Evolutionary conservation across 805 yeast genomes (phyloP).

Genomic region (Kluyveromyces siamensis): DNA sequence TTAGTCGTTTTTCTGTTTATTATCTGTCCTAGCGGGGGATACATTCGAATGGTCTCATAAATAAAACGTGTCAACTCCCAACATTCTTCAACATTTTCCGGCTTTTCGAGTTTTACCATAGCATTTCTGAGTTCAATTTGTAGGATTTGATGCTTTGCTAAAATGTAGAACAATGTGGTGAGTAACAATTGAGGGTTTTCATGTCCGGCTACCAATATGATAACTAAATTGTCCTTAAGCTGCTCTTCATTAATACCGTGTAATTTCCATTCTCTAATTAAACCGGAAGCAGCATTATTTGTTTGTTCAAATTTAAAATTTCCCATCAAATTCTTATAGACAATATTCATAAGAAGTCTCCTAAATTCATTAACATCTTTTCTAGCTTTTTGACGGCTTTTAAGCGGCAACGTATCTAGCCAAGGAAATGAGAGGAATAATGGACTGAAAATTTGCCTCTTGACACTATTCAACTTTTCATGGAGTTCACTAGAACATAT

Average conservation of each 20-base stretch:
- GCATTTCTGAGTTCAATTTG: conserved; percentile 27
- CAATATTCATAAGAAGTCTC: conserved; percentile 26
- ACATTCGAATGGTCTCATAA: conserved; percentile 40
- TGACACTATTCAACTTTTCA: conserved; percentile 34
- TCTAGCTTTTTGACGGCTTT: conserved; percentile 37
- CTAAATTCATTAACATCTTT: conserved; percentile 36
- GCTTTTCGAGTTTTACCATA: conserved; percentile 7
- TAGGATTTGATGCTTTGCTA: conserved; percentile 33
- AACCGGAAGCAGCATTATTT: conserved; percentile 33
- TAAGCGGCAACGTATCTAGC: conserved; percentile 41
- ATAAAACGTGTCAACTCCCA: conserved; percentile 23
- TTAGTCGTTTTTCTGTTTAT: conserved; percentile 40
- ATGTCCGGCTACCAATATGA: conserved; percentile 52
- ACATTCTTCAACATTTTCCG: conserved; percentile 21
- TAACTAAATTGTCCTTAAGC: conserved; percentile 44
- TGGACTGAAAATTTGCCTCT: conserved; percentile 46
- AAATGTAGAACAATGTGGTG: conserved; percentile 37
- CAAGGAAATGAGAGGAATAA: conserved; percentile 47
- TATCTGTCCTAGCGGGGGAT: conserved; percentile 50
- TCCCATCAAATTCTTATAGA: conserved; percentile 25
- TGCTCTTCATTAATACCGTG: conserved; percentile 37
- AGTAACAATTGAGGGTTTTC: conserved; percentile 51
- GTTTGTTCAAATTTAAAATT: conserved; percentile 28
- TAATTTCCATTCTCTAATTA: conserved; percentile 32
- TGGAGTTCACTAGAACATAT: conserved; percentile 23